phyloP scores from a whole-genome alignment of 192 early-diverging fungal species.

The Spizellomyces sp. region DNA sequence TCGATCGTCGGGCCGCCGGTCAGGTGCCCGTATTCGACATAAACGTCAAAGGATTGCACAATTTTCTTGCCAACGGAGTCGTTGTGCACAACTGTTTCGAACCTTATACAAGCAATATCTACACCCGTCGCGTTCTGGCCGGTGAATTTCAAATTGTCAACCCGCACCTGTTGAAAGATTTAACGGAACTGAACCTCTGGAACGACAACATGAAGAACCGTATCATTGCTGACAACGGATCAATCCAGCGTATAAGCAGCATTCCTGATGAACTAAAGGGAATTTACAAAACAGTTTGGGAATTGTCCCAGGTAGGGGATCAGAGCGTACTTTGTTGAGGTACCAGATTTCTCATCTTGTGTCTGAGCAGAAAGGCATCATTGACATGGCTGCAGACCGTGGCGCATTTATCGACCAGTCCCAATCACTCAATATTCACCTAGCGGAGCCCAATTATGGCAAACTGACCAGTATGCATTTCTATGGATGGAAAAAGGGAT shows the following conservation, averaged over 20 bases:
- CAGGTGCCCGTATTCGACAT: slow-evolving; percentile 54
- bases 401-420: slow-evolving; percentile 98
- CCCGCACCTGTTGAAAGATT: slow-evolving; percentile 91
- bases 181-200: slow-evolving; percentile 92
- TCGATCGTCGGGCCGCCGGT: slow-evolving; percentile 6
- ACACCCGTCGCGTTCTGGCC: slow-evolving; percentile 92
- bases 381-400: slow-evolving; percentile 97
- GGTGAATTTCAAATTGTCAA: slow-evolving; percentile 99
- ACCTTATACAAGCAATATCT: slow-evolving; percentile 83
- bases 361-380: slow-evolving; percentile 63
- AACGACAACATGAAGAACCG: slow-evolving; percentile 91
- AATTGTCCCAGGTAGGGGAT: slow-evolving; percentile 59
- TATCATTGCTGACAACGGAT: slow-evolving; percentile 91
- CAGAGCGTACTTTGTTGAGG: neutral
- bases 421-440: slow-evolving; percentile 93
- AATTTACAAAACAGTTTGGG: slow-evolving; percentile 98
- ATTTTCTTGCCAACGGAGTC: slow-evolving; percentile 24
- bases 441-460: slow-evolving; percentile 91
- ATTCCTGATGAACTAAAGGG: slow-evolving; percentile 89
- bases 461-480: slow-evolving; percentile 98
- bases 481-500: slow-evolving; percentile 95
- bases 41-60: slow-evolving; percentile 51
- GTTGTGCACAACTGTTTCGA: slow-evolving; percentile 31
- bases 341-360: neutral
- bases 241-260: slow-evolving; percentile 72